Percentiles rank a stretch among this genome's conserved stretches.
Evolutionary conservation across 257 asterid species (phyloP).

Genomic region (Penstemon barbatus): DNA sequence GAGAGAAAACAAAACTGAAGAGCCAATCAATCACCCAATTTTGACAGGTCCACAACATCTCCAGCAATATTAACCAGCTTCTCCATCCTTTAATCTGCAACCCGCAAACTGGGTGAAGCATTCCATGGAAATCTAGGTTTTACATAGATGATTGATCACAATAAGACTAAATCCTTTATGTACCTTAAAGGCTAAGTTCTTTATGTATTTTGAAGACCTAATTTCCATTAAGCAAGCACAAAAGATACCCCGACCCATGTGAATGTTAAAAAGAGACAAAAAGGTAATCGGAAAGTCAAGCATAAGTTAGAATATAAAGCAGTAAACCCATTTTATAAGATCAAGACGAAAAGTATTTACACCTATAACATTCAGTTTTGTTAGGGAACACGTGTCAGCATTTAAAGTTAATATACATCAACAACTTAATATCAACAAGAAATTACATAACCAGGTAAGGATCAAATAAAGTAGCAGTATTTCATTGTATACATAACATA

Average conservation of each 20-base stretch:
- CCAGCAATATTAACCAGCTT: constrained; percentile 56
- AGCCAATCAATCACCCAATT: constrained; percentile 29
- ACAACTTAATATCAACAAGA: constrained; percentile 25
- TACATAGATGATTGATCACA: constrained; percentile 38
- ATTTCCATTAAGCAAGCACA: constrained; percentile 21
- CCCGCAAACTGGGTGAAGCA: constrained; percentile 56
- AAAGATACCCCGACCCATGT: constrained; percentile 21
- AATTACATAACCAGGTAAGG: constrained; percentile 30
- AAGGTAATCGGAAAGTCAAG: constrained; percentile 8
- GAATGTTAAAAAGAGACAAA: constrained; percentile 20
- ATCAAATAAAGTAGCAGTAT: constrained; percentile 26
- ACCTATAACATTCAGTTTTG: constrained; percentile 5
- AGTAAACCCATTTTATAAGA: constrained; percentile 15
- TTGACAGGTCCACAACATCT: constrained; percentile 44
- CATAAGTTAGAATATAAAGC: constrained; percentile 16
- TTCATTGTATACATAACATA: constrained; percentile 12
- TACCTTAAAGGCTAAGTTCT: constrained; percentile 29
- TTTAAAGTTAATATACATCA: constrained; percentile 25
- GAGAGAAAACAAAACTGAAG: constrained; percentile 18
- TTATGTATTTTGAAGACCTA: neutral
- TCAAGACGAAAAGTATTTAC: constrained; percentile 10
- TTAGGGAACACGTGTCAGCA: constrained; percentile 19
- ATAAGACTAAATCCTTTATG: constrained; percentile 31
- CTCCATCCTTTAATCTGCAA: constrained; percentile 50
- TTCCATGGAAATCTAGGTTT: constrained; percentile 53